These are phyloP conservation scores for Lumnitzera racemosa DNA, from an alignment of 345 rosid species.

Conservation along the genomic window DNA sequence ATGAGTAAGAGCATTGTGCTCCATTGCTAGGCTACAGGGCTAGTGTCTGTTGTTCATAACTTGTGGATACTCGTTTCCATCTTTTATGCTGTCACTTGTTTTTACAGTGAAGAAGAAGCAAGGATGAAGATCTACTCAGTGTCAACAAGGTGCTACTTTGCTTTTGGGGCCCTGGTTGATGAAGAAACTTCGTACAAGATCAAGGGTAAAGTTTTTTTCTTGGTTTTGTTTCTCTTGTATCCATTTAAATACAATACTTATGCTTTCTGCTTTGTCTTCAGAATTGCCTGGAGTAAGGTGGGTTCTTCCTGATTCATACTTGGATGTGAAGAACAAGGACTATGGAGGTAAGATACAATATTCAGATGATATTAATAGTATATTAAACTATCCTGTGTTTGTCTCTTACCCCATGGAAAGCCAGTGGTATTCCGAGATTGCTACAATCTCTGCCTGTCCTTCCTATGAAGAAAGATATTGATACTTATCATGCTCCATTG, in stretches of 20 bases:
- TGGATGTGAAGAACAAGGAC: constrained; percentile 86
- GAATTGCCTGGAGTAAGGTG: constrained; percentile 80
- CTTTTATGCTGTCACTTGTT: background rate
- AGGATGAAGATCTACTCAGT: constrained; percentile 84
- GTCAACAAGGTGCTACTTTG: constrained; percentile 67
- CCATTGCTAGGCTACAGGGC: too few species aligned
- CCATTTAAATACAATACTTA: background rate
- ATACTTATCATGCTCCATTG: background rate
- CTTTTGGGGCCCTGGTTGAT: constrained; percentile 77
- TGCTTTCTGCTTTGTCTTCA: constrained; percentile 11
- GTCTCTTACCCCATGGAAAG: background rate
- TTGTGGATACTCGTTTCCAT: background rate
- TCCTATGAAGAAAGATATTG: too few species aligned
- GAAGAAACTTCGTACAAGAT: constrained; percentile 67
- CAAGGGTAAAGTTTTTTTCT: constrained; percentile 42
- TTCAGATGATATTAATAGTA: background rate
- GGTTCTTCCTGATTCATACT: constrained; percentile 97
- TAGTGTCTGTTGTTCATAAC: background rate
- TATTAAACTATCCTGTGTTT: background rate
- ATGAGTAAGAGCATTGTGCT: too few species aligned
- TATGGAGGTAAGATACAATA: constrained; percentile 64
- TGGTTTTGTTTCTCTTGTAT: background rate
- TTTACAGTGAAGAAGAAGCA: constrained; percentile 73
- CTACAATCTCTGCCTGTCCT: too few species aligned
- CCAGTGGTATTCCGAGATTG: background rate